phyloP scores from a whole-genome alignment of 2,329 filamentous ascomycete species.

The Fusarium sp. region DNA sequence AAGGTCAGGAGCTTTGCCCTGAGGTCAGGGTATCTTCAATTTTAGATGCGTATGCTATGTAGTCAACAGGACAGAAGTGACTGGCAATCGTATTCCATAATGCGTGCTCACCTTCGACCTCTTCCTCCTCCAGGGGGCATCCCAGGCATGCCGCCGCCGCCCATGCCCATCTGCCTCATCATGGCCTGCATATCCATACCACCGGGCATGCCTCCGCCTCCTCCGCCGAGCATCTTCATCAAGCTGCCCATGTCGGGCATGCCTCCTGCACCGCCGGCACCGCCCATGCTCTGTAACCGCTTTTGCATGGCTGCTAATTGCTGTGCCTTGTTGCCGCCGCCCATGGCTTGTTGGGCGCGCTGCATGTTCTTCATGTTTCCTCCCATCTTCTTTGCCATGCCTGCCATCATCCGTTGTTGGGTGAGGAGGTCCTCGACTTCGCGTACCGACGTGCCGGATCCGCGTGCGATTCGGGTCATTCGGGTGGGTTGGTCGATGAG shows the following conservation, averaged over 20 bases:
- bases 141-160: slow-evolving; percentile 56
- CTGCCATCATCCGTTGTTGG: slow-evolving; percentile 98
- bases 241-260: slow-evolving; percentile 88
- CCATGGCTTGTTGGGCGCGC: slow-evolving; percentile 89
- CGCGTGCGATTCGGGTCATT: slow-evolving; percentile 90
- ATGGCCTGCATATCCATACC: slow-evolving; percentile 83
- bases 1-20: neutral
- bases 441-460: slow-evolving; percentile 87
- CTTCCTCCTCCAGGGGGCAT: slow-evolving; percentile 44
- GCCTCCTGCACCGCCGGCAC: slow-evolving; percentile 69
- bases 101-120: slow-evolving; percentile 44
- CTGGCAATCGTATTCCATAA: neutral
- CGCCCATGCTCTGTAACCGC: slow-evolving; percentile 91
- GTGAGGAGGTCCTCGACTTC: slow-evolving; percentile 98
- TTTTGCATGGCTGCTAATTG: slow-evolving; percentile 99
- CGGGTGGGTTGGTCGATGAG: slow-evolving; percentile 92
- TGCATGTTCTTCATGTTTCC: slow-evolving; percentile 99
- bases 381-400: slow-evolving; percentile 99
- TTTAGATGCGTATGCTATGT: neutral
- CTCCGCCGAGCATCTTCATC: slow-evolving; percentile 88
- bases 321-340: slow-evolving; percentile 88
- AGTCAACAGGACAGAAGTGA: neutral
- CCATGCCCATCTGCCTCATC: slow-evolving; percentile 78
- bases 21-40: neutral
- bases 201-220: slow-evolving; percentile 56